Evolutionary conservation across 768 basidiomycete species (phyloP).

Genomic region (Panellus pusillus): DNA sequence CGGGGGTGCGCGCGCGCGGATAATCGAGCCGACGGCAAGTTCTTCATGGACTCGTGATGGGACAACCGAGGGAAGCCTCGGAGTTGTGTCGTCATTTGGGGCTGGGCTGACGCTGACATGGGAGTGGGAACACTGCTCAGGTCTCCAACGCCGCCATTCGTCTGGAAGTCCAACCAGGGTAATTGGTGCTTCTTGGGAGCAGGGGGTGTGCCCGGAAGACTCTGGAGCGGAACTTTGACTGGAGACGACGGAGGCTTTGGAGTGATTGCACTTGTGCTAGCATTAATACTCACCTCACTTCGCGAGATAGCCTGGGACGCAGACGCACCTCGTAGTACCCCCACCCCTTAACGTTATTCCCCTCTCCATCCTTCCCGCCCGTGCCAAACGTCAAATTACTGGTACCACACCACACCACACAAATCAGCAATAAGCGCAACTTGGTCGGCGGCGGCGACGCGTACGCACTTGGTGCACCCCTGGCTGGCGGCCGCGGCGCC

Average conservation of each 20-base stretch:
- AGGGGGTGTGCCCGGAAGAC: constrained; percentile 4
- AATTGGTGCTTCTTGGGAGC: constrained; percentile 12
- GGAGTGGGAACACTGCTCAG: constrained; percentile 11
- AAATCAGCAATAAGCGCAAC: too few species aligned
- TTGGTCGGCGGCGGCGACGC: too few species aligned
- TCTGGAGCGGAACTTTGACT: constrained; percentile 22
- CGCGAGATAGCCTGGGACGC: too few species aligned
- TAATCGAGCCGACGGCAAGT: constrained; percentile 17
- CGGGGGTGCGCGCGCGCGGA: constrained; percentile 24
- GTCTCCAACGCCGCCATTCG: constrained; percentile 5
- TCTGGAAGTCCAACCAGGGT: constrained; percentile 11
- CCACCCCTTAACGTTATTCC: constrained; percentile 77
- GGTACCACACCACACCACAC: constrained; percentile 4
- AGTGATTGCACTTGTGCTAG: constrained; percentile 18
- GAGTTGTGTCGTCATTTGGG: constrained; percentile 20
- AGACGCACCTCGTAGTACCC: constrained; percentile 91
- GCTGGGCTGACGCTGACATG: not conserved
- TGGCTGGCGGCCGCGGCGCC: constrained; percentile 90
- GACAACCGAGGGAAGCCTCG: constrained; percentile 17
- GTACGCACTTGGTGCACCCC: constrained; percentile 90
- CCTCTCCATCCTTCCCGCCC: constrained; percentile 84
- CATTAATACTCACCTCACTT: constrained; percentile 25
- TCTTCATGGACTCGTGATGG: constrained; percentile 16
- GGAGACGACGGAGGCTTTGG: constrained; percentile 16
- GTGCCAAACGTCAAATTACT: constrained; percentile 89